Percentiles rank a stretch among this genome's conserved stretches.
These are phyloP conservation scores for Penicillium fimorum DNA, from an alignment of 495 filamentous ascomycete genomes.

Conservation along the genomic window DNA sequence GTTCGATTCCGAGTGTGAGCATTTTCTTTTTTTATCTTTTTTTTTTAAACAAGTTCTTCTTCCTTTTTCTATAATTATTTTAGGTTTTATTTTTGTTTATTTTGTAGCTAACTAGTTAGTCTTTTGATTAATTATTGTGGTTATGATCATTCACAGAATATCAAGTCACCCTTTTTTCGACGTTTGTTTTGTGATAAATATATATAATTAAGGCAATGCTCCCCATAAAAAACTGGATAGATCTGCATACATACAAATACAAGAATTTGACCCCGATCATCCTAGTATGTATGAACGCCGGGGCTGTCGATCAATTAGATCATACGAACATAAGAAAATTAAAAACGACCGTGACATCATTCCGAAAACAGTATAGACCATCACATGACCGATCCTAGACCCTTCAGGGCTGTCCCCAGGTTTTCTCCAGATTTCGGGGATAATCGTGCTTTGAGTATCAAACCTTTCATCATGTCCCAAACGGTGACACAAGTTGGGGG, in stretches of 20 bases:
- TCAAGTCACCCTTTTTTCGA: background rate
- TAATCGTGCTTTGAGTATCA: background rate
- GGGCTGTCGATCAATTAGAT: background rate
- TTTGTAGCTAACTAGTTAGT: too few species aligned
- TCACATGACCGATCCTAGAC: conserved; percentile 5
- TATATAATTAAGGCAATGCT: background rate
- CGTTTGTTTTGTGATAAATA: background rate
- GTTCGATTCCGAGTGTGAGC: conserved; percentile 6
- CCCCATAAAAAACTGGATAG: background rate
- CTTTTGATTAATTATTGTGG: too few species aligned
- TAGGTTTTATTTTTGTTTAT: too few species aligned
- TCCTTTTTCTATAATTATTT: too few species aligned
- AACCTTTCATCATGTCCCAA: conserved; percentile 14
- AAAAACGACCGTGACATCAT: conserved; percentile 17
- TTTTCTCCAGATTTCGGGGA: background rate
- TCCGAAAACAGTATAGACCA: conserved; percentile 19
- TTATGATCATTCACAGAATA: background rate
- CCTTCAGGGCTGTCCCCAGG: background rate
- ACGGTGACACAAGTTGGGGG: conserved; percentile 1
- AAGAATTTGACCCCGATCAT: background rate
- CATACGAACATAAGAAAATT: background rate
- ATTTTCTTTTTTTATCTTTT: background rate
- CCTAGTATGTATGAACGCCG: background rate
- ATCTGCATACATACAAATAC: background rate
- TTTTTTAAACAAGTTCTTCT: background rate